Evolutionary conservation across 768 basidiomycete species (phyloP).

Genomic region (Auriscalpium orientale): DNA sequence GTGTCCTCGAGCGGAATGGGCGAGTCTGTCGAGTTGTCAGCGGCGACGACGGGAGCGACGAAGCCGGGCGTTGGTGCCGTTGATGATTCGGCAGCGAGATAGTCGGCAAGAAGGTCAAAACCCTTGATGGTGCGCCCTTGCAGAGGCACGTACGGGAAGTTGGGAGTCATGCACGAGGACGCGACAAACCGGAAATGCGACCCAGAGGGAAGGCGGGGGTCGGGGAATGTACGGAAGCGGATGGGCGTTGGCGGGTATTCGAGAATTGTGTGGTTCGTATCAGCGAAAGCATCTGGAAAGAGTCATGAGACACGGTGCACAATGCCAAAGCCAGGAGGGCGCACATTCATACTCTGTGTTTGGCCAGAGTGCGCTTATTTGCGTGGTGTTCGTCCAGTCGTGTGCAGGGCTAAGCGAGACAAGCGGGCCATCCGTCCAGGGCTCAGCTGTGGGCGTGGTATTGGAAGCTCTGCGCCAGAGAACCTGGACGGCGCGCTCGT

Average conservation of each 20-base stretch:
- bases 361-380: slow-evolving; percentile 57
- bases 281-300: slow-evolving; percentile 34
- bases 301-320: neutral
- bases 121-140: slow-evolving; percentile 49
- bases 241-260: slow-evolving; percentile 46
- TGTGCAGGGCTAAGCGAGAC: slow-evolving; percentile 34
- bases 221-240: slow-evolving; percentile 68
- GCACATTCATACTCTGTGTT: slow-evolving; percentile 65
- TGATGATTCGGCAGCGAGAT: slow-evolving; percentile 30
- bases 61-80: slow-evolving; percentile 1
- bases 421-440: slow-evolving; percentile 51
- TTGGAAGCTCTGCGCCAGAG: slow-evolving; percentile 34
- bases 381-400: slow-evolving; percentile 56
- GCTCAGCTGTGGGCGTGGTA: slow-evolving; percentile 18
- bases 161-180: slow-evolving; percentile 59
- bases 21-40: slow-evolving; percentile 3
- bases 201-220: slow-evolving; percentile 47
- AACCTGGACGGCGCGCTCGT: slow-evolving; percentile 26
- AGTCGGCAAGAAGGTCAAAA: slow-evolving; percentile 55
- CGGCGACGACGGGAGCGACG: neutral
- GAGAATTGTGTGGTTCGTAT: slow-evolving; percentile 36
- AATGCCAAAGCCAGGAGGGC: slow-evolving; percentile 2
- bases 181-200: slow-evolving; percentile 62
- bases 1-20: neutral
- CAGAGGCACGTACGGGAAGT: slow-evolving; percentile 64